phyloP scores from a whole-genome alignment of 208 protist genomes.

The Phytomonas sp. region DNA sequence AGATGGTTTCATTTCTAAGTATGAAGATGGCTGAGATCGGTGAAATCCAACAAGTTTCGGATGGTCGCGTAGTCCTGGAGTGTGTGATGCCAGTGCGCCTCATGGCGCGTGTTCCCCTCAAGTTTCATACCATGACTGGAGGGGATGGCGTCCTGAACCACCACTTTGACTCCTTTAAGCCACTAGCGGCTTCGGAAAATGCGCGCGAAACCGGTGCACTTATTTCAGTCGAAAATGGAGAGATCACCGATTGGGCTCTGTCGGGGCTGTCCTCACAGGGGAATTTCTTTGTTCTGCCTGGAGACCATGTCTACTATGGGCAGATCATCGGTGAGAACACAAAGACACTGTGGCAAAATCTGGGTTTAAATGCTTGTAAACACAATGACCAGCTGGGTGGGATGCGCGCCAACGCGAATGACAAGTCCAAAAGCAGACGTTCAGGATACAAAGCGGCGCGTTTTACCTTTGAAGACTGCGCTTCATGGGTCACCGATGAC shows the following conservation, averaged over 20 bases:
- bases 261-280: conserved; percentile 64
- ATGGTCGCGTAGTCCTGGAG: conserved; percentile 68
- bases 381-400: conserved; percentile 87
- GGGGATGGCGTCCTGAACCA: conserved; percentile 87
- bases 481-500: conserved; percentile 83
- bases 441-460: conserved; percentile 44
- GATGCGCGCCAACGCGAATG: conserved; percentile 86
- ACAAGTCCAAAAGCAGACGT: conserved; percentile 68
- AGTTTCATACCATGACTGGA: conserved; percentile 79
- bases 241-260: conserved; percentile 83
- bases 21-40: conserved; percentile 85
- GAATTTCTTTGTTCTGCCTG: conserved; percentile 82
- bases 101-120: conserved; percentile 76
- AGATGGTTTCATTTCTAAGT: conserved; percentile 82
- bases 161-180: conserved; percentile 80
- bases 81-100: conserved; percentile 86
- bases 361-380: conserved; percentile 86
- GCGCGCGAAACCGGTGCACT: conserved; percentile 80
- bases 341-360: conserved; percentile 81
- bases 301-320: conserved; percentile 82
- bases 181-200: conserved; percentile 50
- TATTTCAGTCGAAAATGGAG: conserved; percentile 77
- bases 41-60: conserved; percentile 74
- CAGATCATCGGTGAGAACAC: conserved; percentile 89
- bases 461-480: conserved; percentile 81